A percentile compares a stretch with the other conserved stretches of the same genome.
These are phyloP conservation scores for Solanum rostratum DNA, from an alignment of 257 asterid species.

Conservation along the genomic window DNA sequence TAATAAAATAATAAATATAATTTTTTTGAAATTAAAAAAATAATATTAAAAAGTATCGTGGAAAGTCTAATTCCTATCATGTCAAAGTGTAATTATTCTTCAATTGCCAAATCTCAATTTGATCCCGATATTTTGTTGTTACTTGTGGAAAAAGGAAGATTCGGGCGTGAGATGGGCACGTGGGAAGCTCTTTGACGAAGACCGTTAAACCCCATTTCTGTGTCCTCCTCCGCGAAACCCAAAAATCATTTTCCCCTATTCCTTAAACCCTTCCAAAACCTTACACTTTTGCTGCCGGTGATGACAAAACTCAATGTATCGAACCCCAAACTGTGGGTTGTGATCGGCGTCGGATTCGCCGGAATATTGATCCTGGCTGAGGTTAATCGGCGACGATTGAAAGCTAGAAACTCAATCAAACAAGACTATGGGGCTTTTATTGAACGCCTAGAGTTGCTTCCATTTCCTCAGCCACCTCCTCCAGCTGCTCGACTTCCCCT, in stretches of 20 bases:
- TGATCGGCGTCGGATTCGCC: constrained; percentile 79
- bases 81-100: no score
- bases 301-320: constrained; percentile 58
- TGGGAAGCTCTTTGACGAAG: background rate
- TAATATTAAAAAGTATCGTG: no score
- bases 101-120: no score
- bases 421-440: constrained; percentile 83
- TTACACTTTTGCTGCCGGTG: constrained; percentile 3
- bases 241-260: background rate
- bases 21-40: no score
- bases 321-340: constrained; percentile 64
- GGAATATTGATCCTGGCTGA: constrained; percentile 82
- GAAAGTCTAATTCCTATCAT: no score
- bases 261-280: constrained; percentile 18
- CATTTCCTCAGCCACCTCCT: constrained; percentile 89
- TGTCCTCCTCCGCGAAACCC: background rate
- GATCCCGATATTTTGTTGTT: no score
- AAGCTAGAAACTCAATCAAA: constrained; percentile 23
- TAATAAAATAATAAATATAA: no score
- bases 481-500: constrained; percentile 86
- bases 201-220: background rate
- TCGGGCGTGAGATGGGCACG: background rate
- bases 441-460: constrained; percentile 57
- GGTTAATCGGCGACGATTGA: constrained; percentile 65
- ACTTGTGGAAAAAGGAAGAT: background rate